Conservation (phyloP, 306 rosid genomes). For the Oxytropis ochrocephala region DNA sequence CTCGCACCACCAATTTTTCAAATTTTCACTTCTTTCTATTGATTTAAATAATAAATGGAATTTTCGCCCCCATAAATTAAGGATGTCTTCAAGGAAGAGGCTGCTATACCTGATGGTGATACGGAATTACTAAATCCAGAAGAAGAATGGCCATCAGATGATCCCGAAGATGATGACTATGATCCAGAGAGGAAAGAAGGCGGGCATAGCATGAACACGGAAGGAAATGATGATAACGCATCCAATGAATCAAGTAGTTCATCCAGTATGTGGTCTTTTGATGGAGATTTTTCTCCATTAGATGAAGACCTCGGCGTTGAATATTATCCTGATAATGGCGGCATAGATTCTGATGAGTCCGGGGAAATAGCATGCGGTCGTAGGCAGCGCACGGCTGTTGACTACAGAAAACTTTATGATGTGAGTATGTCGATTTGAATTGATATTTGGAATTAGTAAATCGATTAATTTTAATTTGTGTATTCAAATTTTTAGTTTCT, state of each 20-base stretch:
- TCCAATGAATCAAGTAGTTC: constrained; percentile 42
- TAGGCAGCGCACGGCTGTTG: constrained; percentile 76
- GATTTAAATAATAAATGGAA: not conserved
- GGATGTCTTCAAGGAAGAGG: constrained; percentile 93
- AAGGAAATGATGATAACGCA: constrained; percentile 35
- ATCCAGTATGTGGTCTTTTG: constrained; percentile 39
- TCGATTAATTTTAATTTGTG: no score
- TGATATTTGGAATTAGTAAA: no score
- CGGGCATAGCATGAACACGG: constrained; percentile 32
- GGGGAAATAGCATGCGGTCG: constrained; percentile 47
- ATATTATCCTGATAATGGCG: constrained; percentile 28
- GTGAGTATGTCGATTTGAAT: constrained; percentile 69
- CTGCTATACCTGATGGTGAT: constrained; percentile 55
- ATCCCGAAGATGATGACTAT: constrained; percentile 77
- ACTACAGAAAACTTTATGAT: constrained; percentile 67
- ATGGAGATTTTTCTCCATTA: constrained; percentile 29
- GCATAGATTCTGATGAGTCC: constrained; percentile 54
- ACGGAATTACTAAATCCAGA: constrained; percentile 44
- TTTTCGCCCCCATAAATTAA: constrained; percentile 19
- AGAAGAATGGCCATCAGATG: constrained; percentile 87
- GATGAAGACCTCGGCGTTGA: constrained; percentile 26
- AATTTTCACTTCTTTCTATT: not conserved
- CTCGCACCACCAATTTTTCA: not conserved
- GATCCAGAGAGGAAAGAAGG: constrained; percentile 60
- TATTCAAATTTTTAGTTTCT: no score